Evolutionary conservation across 768 basidiomycete species (phyloP).

Genomic region (Asterophora parasitica): DNA sequence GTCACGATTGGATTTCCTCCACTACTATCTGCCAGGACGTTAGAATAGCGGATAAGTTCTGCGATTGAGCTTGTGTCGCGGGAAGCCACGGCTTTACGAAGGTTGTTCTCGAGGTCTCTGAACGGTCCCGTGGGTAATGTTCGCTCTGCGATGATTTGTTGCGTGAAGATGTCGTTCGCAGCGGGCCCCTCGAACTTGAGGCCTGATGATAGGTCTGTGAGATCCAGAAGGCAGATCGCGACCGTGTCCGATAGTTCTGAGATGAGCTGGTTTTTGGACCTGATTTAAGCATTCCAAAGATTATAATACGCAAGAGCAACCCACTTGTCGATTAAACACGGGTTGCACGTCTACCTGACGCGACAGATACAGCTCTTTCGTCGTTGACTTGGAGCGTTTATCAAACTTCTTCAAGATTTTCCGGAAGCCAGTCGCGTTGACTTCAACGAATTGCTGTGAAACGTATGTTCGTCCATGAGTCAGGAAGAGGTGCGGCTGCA

Average conservation of each 20-base stretch:
- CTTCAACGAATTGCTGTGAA: constrained; percentile 89
- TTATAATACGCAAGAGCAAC: constrained; percentile 16
- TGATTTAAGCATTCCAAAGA: constrained; percentile 3
- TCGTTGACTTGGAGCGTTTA: constrained; percentile 89
- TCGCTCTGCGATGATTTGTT: constrained; percentile 64
- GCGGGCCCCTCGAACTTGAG: constrained; percentile 76
- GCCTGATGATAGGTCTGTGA: constrained; percentile 70
- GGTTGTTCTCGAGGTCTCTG: constrained; percentile 83
- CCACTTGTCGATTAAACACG: constrained; percentile 90
- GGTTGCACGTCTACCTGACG: constrained; percentile 99
- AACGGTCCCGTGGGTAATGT: constrained; percentile 65
- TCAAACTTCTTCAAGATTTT: constrained; percentile 99
- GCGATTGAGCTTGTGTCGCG: constrained; percentile 56
- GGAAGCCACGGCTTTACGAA: constrained; percentile 70
- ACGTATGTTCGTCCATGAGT: constrained; percentile 18
- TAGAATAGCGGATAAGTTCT: constrained; percentile 69
- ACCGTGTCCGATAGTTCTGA: constrained; percentile 93
- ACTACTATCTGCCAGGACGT: constrained; percentile 55
- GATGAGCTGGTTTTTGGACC: constrained; percentile 60
- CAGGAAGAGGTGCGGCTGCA: constrained; percentile 9
- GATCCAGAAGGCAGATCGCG: constrained; percentile 73
- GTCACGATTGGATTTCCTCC: constrained; percentile 68
- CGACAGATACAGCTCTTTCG: constrained; percentile 94
- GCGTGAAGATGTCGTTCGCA: constrained; percentile 69
- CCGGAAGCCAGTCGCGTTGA: constrained; percentile 94